Conservation (phyloP, 768 basidiomycete species). For the Melanogaster broomeanus region DNA sequence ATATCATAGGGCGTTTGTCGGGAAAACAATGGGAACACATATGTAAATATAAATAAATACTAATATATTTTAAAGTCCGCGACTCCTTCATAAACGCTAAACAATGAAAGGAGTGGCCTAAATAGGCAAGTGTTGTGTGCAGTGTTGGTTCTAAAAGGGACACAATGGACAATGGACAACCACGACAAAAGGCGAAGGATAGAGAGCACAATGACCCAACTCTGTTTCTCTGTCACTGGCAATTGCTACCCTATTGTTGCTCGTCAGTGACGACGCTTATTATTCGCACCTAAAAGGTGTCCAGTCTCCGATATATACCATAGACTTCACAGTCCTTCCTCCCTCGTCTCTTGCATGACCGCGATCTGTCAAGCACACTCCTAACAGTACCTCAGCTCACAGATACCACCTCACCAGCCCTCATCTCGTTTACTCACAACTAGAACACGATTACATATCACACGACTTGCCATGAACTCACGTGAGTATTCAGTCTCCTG, state of each 20-base stretch:
- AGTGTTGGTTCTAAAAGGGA: constrained; percentile 5
- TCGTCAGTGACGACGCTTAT: constrained; percentile 11
- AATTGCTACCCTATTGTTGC: constrained; percentile 13
- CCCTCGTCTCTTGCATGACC: constrained; percentile 8
- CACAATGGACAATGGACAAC: constrained; percentile 27
- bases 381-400: constrained; percentile 6
- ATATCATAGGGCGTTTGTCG: too few species aligned
- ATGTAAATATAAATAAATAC: constrained; percentile 14
- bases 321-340: background rate
- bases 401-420: background rate
- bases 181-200: constrained; percentile 23
- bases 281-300: constrained; percentile 4
- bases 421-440: background rate
- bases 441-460: constrained; percentile 1
- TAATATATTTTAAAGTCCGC: constrained; percentile 18
- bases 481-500: constrained; percentile 11
- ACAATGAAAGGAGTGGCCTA: constrained; percentile 12
- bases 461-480: constrained; percentile 21
- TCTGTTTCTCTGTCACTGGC: background rate
- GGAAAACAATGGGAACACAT: constrained; percentile 2
- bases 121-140: constrained; percentile 23
- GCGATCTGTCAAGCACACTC: constrained; percentile 1
- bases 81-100: background rate
- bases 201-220: constrained; percentile 7
- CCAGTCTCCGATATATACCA: constrained; percentile 21